phyloP scores from a whole-genome alignment of 2,329 filamentous ascomycete genomes.

The Dothistroma pini region DNA sequence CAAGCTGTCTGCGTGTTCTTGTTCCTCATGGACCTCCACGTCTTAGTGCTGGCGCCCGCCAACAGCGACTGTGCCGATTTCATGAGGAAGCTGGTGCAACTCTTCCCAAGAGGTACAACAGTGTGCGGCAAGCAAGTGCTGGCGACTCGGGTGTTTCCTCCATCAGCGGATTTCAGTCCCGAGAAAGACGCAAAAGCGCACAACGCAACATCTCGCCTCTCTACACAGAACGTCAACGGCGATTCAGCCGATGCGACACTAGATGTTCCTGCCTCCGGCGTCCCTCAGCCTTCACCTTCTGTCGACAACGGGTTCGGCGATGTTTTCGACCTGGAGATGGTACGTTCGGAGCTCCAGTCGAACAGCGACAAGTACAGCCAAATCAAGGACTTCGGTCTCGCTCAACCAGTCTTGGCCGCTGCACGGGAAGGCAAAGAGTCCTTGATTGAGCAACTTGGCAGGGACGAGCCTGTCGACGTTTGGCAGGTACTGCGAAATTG shows the following conservation, averaged over 20 bases:
- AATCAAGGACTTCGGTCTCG: slow-evolving; percentile 12
- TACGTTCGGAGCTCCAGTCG: slow-evolving; percentile 14
- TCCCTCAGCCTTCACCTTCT: not conserved
- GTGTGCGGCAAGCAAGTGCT: slow-evolving; percentile 4
- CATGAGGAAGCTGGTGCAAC: slow-evolving; percentile 17
- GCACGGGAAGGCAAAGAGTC: slow-evolving; percentile 6
- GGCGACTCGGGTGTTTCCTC: slow-evolving; percentile 16
- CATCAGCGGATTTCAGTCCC: slow-evolving; percentile 12
- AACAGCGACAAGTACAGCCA: slow-evolving; percentile 12
- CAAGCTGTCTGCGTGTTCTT: slow-evolving; percentile 21
- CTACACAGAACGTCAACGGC: not conserved
- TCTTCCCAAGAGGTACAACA: slow-evolving; percentile 8
- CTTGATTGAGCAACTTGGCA: not conserved
- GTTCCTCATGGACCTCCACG: slow-evolving; percentile 18
- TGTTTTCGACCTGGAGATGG: slow-evolving; percentile 18
- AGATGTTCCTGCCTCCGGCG: not conserved
- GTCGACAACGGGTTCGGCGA: slow-evolving; percentile 2
- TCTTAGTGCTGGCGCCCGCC: slow-evolving; percentile 19
- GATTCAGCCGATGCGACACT: not conserved
- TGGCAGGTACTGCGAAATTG: slow-evolving; percentile 15
- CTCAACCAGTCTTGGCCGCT: slow-evolving; percentile 12
- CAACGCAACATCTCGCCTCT: not conserved
- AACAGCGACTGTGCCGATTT: slow-evolving; percentile 24
- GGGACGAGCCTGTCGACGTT: slow-evolving; percentile 10
- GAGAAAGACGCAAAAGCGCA: slow-evolving; percentile 5